A percentile compares a stretch with the other conserved stretches of the same genome.
Evolutionary conservation across 345 rosid species (phyloP).

Genomic region (thale cress (Arabidopsis thaliana)): DNA sequence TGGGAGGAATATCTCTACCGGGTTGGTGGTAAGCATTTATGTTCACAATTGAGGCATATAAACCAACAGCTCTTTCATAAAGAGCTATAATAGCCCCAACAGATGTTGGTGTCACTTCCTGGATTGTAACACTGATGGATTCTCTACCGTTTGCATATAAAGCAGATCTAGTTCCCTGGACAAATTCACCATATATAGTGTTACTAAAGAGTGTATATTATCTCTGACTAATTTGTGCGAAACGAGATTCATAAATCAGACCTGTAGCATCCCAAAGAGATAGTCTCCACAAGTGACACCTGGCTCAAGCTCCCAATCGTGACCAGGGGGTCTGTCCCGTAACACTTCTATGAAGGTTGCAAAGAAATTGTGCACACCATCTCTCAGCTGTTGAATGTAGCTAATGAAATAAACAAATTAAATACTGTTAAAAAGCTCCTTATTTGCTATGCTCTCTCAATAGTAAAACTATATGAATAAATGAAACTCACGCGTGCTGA

Average conservation of each 20-base stretch:
- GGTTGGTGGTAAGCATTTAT: conserved; percentile 98
- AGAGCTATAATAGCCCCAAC: conserved; percentile 92
- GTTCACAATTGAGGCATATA: conserved; percentile 83
- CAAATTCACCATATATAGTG: conserved; percentile 23
- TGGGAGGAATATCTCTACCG: conserved; percentile 50
- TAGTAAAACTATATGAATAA: background rate
- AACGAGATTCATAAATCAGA: conserved; percentile 36
- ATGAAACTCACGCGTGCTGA: conserved; percentile 93
- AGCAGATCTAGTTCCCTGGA: conserved; percentile 97
- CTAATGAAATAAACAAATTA: conserved; percentile 47
- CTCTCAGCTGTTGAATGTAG: conserved; percentile 98
- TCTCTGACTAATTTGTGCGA: conserved; percentile 17
- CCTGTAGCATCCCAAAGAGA: conserved; percentile 99
- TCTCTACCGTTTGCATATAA: conserved; percentile 88
- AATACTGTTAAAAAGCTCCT: conserved; percentile 8
- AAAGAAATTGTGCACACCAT: conserved; percentile 96
- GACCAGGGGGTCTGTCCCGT: conserved; percentile 98
- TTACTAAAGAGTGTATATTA: conserved; percentile 17
- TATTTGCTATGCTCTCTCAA: background rate
- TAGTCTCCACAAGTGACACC: conserved; percentile 99
- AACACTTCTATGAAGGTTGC: conserved; percentile 96
- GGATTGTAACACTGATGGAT: conserved; percentile 84
- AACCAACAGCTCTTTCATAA: conserved; percentile 97
- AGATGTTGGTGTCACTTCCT: conserved; percentile 91
- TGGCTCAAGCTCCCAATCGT: conserved; percentile 99